Base-by-base conservation (phyloP, 768 basidiomycete genomes). In the Suillus fuscotomentosus region DNA sequence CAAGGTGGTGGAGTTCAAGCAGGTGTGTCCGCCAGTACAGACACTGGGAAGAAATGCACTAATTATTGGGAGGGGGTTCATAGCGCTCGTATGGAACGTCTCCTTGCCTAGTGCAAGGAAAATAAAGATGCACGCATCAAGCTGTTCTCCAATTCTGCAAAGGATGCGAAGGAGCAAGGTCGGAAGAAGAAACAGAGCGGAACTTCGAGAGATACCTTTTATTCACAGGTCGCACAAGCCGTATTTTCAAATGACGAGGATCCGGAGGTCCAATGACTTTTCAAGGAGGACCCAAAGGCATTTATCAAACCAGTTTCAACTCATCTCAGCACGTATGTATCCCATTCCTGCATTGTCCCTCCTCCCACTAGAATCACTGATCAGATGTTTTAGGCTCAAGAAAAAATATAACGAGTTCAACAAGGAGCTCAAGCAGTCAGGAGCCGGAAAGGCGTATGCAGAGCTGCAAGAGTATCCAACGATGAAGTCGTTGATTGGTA, bases 131-230 rank as follows among this genome's bases (percentile, higher is more conserved):
- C 24, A 7, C 24, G 24, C 24, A 24, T 24, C 24, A 24, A 24
- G 24, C 24, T 24, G 24, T 24, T 24, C 24, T 24, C 24, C 24
- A 2, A 61, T 47, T 61, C 24, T 0, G n/a, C 47, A 41, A 34
- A 61, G 45, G 60, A 61, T 61, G 47, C 60, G 0, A 61, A 61
- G 34, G 60, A 61, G 47, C 41, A 41, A 24, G 41, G 60, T 15
- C 7, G 3, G 45, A 48, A 53, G 24, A 61, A 54, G 60, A 47
- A 43, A 34, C 22, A 43, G 14, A 22, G 24, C 27, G n/a, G 47
- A 13, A 34, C 0, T 47, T 61, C 7, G 3, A 61, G 34, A 61
- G 34, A 43, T 14, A 6, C 10, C 3, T 15, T 42, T 11, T 61
- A 42, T 34, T 34, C 7, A 34, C 41, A 61, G 60, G 34, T 34